Evolutionary conservation across 495 filamentous ascomycete genomes (phyloP).

Genomic region (Aspergillus biplanus): DNA sequence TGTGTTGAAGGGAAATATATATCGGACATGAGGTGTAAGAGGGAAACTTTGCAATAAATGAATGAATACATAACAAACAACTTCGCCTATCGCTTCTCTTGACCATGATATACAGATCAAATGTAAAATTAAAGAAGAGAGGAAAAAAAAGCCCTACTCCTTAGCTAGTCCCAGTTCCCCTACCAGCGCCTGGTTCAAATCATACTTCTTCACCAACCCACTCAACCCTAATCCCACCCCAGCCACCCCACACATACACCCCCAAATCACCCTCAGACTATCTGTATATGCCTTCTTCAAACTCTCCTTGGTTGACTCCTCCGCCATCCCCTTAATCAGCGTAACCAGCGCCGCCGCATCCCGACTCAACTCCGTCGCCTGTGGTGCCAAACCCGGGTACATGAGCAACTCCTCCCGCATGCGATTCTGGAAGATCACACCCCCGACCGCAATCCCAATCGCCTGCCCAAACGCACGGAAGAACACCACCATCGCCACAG

Average conservation of each 20-base stretch:
- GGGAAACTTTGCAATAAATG: too few species aligned
- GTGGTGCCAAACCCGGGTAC: conserved; percentile 44
- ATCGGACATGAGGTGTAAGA: too few species aligned
- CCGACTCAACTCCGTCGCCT: conserved; percentile 52
- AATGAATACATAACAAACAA: too few species aligned
- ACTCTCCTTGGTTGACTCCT: conserved; percentile 39
- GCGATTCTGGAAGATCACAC: conserved; percentile 64
- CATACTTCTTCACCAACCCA: conserved; percentile 55
- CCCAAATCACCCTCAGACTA: conserved; percentile 61
- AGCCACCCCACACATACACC: conserved; percentile 54
- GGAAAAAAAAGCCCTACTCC: not conserved
- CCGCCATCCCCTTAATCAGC: conserved; percentile 59
- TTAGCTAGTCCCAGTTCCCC: conserved; percentile 48
- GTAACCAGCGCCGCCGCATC: conserved; percentile 64
- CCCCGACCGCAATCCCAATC: conserved; percentile 59
- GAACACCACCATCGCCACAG: conserved; percentile 59
- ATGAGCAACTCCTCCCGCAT: conserved; percentile 50
- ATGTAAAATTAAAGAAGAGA: conserved; percentile 1
- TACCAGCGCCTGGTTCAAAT: conserved; percentile 54
- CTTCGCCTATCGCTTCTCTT: not conserved
- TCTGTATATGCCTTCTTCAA: conserved; percentile 60
- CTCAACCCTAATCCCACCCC: conserved; percentile 54
- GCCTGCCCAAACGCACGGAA: conserved; percentile 58
- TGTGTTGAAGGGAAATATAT: too few species aligned
- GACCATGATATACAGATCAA: not conserved